Percentiles rank a stretch among this genome's conserved stretches.
Evolutionary conservation across 2,329 filamentous ascomycete species (phyloP).

Genomic region (Davidsoniella australis): DNA sequence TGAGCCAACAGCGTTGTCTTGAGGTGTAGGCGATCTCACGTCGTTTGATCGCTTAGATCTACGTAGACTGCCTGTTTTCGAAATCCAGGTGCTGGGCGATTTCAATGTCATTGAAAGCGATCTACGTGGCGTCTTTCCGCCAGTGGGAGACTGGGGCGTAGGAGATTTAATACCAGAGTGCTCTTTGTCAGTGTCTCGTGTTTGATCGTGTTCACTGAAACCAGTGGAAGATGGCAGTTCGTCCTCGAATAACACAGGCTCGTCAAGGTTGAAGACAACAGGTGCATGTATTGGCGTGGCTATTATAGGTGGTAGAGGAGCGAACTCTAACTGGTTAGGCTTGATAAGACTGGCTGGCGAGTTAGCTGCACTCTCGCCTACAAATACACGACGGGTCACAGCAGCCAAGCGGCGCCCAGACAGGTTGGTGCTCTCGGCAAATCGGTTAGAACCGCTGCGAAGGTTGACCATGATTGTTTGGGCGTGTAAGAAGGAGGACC

Average conservation of each 20-base stretch:
- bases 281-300: neutral
- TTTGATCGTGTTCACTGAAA: too few relatives aligned
- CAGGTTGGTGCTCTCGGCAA: slow-evolving; percentile 5
- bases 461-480: slow-evolving; percentile 19
- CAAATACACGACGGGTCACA: slow-evolving; percentile 7
- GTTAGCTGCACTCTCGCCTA: slow-evolving; percentile 6
- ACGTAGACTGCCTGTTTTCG: slow-evolving; percentile 38
- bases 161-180: neutral
- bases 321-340: slow-evolving; percentile 8
- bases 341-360: slow-evolving; percentile 9
- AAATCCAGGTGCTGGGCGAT: slow-evolving; percentile 38
- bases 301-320: too few relatives aligned
- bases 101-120: slow-evolving; percentile 44
- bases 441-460: slow-evolving; percentile 23
- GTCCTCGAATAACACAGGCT: too few relatives aligned
- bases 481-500: slow-evolving; percentile 42
- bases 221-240: too few relatives aligned
- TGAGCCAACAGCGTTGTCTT: neutral
- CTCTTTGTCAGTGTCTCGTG: too few relatives aligned
- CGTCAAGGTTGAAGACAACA: neutral
- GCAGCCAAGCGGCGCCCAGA: slow-evolving; percentile 5
- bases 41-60: slow-evolving; percentile 30
- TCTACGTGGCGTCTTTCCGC: slow-evolving; percentile 17
- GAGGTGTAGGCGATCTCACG: neutral
- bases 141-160: neutral